Evolutionary conservation across 1,284 basidiomycete genomes (phyloP).

Genomic region (Boletus austroedulis): DNA sequence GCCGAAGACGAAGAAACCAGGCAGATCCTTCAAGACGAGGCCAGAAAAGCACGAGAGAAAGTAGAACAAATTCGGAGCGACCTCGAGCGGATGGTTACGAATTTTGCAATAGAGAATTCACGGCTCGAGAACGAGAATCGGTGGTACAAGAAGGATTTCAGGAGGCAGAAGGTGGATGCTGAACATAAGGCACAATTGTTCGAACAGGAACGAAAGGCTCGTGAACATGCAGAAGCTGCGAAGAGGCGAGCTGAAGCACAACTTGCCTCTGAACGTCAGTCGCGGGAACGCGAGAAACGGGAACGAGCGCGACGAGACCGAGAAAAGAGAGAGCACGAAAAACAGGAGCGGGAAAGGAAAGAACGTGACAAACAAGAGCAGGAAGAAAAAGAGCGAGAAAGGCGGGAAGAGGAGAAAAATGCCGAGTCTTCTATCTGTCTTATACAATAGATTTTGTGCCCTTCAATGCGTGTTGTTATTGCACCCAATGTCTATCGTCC

Average conservation of each 20-base stretch:
- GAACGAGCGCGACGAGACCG: constrained; percentile 5
- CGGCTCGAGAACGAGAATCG: constrained; percentile 30
- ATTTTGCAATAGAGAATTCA: constrained; percentile 34
- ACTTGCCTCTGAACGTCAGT: constrained; percentile 17
- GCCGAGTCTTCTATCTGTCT: constrained; percentile 2
- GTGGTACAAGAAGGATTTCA: constrained; percentile 16
- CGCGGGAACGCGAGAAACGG: constrained; percentile 9
- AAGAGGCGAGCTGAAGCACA: constrained; percentile 18
- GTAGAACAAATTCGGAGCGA: constrained; percentile 28
- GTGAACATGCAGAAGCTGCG: constrained; percentile 21
- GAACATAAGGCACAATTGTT: constrained; percentile 14
- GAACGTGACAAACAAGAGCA: background rate
- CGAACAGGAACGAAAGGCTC: constrained; percentile 22
- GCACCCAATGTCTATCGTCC: too few relatives aligned
- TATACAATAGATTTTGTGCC: constrained; percentile 7
- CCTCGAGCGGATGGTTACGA: constrained; percentile 30
- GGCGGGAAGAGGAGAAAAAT: constrained; percentile 4
- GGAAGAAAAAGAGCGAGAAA: background rate
- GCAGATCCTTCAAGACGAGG: constrained; percentile 36
- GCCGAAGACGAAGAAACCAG: constrained; percentile 38
- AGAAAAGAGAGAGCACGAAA: background rate
- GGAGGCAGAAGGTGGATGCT: constrained; percentile 20
- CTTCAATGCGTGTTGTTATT: background rate
- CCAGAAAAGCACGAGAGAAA: constrained; percentile 28
- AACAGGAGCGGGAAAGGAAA: background rate